These are phyloP conservation scores for Pseudoscleropodium purum DNA, from an alignment of 225 moss, liverwort and hornwort genomes.

Conservation along the genomic window DNA sequence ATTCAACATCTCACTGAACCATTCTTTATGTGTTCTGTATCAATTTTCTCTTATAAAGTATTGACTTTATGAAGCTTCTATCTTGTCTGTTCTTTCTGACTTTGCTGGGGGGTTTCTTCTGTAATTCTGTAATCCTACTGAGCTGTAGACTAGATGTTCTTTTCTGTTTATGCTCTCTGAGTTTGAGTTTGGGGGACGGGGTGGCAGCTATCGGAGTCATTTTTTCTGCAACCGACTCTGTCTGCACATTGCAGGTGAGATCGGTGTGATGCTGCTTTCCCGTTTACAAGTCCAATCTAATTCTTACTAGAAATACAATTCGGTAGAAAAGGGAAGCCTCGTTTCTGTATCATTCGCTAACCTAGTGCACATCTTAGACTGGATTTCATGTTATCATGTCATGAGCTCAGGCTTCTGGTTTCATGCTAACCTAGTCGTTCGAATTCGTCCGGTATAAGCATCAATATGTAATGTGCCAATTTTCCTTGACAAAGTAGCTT, in stretches of 20 bases:
- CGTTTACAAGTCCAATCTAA: background rate
- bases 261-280: background rate
- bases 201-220: conserved; percentile 68
- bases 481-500: background rate
- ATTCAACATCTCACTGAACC: background rate
- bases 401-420: background rate
- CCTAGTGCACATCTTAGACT: background rate
- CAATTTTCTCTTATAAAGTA: background rate
- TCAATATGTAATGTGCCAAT: background rate
- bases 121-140: background rate
- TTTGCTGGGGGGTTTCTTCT: background rate
- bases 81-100: background rate
- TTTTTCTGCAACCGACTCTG: conserved; percentile 93
- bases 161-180: background rate
- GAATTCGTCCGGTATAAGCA: background rate
- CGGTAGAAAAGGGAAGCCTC: background rate
- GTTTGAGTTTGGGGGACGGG: background rate
- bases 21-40: background rate
- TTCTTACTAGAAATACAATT: background rate
- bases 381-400: background rate
- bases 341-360: background rate
- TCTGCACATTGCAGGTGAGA: conserved; percentile 76
- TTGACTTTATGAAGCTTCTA: background rate
- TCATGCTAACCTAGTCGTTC: background rate
- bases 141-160: background rate